A percentile compares a stretch with the other conserved stretches of the same genome.
Evolutionary conservation across 164 flowering plant species (phyloP).

Genomic region (Nymphaea thermarum): DNA sequence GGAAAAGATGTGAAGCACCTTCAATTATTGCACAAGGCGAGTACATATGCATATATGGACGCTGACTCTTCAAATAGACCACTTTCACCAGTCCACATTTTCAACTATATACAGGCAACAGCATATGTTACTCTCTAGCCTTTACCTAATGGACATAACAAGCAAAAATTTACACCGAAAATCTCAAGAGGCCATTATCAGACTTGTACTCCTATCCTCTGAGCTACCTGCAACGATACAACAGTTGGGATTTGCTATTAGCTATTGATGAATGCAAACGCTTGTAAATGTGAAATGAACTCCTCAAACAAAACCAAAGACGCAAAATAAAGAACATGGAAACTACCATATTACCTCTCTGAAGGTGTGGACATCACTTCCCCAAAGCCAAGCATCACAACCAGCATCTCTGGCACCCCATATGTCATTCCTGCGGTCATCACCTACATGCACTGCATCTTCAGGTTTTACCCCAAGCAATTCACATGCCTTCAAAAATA

Average conservation of each 20-base stretch:
- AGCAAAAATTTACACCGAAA: no score
- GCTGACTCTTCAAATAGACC: no score
- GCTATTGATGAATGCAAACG: neutral
- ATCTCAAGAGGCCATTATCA: conserved; percentile 9
- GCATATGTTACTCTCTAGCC: no score
- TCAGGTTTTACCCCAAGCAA: conserved; percentile 82
- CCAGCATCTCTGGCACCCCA: conserved; percentile 99
- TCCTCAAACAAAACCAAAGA: neutral
- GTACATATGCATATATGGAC: no score
- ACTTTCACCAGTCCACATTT: no score
- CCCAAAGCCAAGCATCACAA: conserved; percentile 99
- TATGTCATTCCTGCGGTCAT: conserved; percentile 91
- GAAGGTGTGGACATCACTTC: conserved; percentile 88
- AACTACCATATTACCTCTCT: conserved; percentile 48
- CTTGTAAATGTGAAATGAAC: neutral
- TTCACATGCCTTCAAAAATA: conserved; percentile 93
- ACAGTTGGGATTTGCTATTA: neutral
- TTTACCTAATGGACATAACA: no score
- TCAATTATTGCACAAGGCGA: no score
- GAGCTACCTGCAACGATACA: conserved; percentile 58
- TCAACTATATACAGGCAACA: no score
- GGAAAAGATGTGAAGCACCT: no score
- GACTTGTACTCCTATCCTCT: conserved; percentile 68
- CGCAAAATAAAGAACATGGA: neutral
- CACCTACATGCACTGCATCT: conserved; percentile 96